Evolutionary conservation across 2,329 filamentous ascomycete species (phyloP).

Genomic region (Botrytis paeoniae): DNA sequence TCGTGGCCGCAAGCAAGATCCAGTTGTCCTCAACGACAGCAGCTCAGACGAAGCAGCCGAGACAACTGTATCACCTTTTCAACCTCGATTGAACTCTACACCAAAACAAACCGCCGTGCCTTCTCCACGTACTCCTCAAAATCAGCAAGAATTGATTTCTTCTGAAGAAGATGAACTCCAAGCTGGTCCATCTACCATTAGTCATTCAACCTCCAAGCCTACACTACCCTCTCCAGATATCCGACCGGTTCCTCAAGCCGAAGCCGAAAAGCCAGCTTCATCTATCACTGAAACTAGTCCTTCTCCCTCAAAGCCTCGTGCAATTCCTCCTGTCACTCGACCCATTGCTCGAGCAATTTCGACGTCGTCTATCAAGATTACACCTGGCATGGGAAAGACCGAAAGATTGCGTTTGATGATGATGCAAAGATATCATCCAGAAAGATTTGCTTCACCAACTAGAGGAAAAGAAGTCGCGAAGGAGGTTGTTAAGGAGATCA

Average conservation of each 20-base stretch:
- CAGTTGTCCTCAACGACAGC: background rate
- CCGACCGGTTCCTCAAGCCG: background rate
- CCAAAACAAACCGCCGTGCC: background rate
- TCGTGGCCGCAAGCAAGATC: slow-evolving; percentile 12
- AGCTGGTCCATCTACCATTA: slow-evolving; percentile 1
- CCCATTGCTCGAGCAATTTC: background rate
- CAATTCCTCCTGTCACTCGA: background rate
- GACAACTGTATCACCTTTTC: background rate
- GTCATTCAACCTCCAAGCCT: background rate
- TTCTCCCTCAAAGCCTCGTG: background rate
- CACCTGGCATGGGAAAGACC: background rate
- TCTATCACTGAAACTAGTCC: background rate
- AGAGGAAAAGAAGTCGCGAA: background rate
- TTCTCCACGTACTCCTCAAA: background rate
- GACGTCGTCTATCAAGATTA: background rate
- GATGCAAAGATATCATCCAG: background rate
- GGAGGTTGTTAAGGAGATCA: background rate
- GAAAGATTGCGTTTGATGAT: background rate
- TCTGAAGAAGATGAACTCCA: background rate
- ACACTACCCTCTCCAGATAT: background rate
- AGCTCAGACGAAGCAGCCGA: slow-evolving; percentile 14
- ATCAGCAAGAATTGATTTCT: background rate
- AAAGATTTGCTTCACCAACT: background rate
- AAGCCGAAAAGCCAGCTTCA: background rate
- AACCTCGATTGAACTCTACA: background rate